Evolutionary conservation across 768 basidiomycete species (phyloP).

Genomic region (Russula lepida): DNA sequence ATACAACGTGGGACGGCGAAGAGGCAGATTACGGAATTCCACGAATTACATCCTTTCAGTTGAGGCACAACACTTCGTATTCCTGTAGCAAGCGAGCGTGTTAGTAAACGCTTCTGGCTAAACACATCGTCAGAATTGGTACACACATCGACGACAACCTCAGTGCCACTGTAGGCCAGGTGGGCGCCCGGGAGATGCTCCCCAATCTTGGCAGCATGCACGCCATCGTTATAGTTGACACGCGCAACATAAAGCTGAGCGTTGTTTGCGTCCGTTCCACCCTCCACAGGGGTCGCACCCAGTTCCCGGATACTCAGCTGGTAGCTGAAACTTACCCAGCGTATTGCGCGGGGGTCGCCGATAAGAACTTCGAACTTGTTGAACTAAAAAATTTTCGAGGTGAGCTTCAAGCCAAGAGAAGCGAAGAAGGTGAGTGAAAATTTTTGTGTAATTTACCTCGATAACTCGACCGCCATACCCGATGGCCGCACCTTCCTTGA

Average conservation of each 20-base stretch:
- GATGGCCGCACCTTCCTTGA: slow-evolving; percentile 58
- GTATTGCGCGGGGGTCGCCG: slow-evolving; percentile 47
- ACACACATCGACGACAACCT: slow-evolving; percentile 45
- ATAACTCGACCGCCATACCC: slow-evolving; percentile 54
- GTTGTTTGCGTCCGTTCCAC: slow-evolving; percentile 57
- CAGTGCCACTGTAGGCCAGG: slow-evolving; percentile 44
- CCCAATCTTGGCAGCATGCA: slow-evolving; percentile 59
- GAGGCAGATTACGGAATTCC: background rate
- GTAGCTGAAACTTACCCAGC: slow-evolving; percentile 48
- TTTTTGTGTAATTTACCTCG: slow-evolving; percentile 40
- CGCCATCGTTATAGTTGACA: slow-evolving; percentile 42
- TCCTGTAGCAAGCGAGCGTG: slow-evolving; percentile 24
- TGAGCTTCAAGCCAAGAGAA: background rate
- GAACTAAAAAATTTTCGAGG: no score
- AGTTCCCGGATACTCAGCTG: slow-evolving; percentile 38
- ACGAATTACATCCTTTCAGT: background rate
- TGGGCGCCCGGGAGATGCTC: slow-evolving; percentile 42
- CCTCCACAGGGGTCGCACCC: slow-evolving; percentile 51
- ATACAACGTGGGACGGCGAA: background rate
- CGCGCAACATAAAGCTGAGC: slow-evolving; percentile 51
- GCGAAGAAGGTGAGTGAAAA: background rate
- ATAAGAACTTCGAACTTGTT: slow-evolving; percentile 63
- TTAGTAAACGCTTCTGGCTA: background rate
- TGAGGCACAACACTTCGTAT: slow-evolving; percentile 37
- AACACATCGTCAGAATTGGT: background rate